phyloP scores from a whole-genome alignment of 2,329 filamentous ascomycete species.

The Penicillium sp. region DNA sequence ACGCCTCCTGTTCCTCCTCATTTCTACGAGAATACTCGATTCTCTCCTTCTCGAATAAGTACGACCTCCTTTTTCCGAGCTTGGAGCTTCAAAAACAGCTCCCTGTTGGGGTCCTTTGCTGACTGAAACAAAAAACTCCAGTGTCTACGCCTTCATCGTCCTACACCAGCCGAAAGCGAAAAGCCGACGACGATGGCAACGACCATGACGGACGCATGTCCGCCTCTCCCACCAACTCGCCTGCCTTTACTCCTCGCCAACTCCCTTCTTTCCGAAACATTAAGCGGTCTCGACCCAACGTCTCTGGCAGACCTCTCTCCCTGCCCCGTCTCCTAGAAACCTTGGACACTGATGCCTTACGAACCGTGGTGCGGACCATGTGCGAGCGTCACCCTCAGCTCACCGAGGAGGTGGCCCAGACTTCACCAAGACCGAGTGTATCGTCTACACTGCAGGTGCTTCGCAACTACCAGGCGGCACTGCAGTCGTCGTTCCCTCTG shows the following conservation, averaged over 20 bases:
- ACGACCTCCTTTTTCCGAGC: constrained; percentile 28
- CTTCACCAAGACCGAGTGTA: constrained; percentile 82
- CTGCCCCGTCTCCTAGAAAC: constrained; percentile 85
- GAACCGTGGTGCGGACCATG: constrained; percentile 80
- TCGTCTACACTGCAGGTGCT: constrained; percentile 74
- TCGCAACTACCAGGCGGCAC: constrained; percentile 69
- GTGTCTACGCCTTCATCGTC: constrained; percentile 39
- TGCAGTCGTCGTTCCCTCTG: constrained; percentile 76
- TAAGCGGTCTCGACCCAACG: constrained; percentile 63
- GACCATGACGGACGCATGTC: constrained; percentile 79
- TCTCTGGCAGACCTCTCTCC: constrained; percentile 61
- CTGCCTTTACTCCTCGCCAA: constrained; percentile 64
- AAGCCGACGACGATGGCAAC: constrained; percentile 67
- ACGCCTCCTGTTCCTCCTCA: constrained; percentile 58
- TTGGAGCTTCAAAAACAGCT: neutral
- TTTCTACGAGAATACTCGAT: constrained; percentile 56
- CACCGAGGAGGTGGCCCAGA: constrained; percentile 73
- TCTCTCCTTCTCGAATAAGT: constrained; percentile 58
- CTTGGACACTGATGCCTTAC: constrained; percentile 76
- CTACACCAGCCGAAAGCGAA: constrained; percentile 65
- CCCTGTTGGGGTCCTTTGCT: constrained; percentile 10
- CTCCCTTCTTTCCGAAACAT: constrained; percentile 64
- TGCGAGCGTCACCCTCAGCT: constrained; percentile 86
- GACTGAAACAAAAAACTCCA: constrained; percentile 14
- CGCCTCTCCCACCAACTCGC: constrained; percentile 77